These are phyloP conservation scores for Madurella mycetomatis DNA, from an alignment of 2,329 filamentous ascomycete species.

Conservation along the genomic window DNA sequence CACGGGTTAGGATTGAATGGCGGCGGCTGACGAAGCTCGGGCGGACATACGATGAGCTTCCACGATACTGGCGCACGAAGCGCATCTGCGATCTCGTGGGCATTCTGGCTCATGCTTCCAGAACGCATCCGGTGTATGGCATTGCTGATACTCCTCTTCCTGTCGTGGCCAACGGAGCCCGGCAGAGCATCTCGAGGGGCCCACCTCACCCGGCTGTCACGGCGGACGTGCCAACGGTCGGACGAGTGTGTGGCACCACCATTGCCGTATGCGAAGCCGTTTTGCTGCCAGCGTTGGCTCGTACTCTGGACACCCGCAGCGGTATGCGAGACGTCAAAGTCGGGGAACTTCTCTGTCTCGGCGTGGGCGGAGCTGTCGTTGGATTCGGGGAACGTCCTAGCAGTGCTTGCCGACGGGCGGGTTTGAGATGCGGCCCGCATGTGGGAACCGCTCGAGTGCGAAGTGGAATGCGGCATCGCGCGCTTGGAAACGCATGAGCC, in stretches of 20 bases:
- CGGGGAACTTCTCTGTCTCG: constrained; percentile 55
- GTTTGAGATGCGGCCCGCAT: constrained; percentile 34
- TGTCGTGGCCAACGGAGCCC: constrained; percentile 51
- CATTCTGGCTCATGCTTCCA: constrained; percentile 86
- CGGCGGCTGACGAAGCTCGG: constrained; percentile 1
- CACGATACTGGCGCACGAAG: constrained; percentile 86
- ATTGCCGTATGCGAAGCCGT: constrained; percentile 25
- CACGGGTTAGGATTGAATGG: constrained; percentile 25
- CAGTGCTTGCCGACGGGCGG: constrained; percentile 25
- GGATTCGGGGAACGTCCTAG: constrained; percentile 27
- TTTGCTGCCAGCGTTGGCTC: constrained; percentile 27
- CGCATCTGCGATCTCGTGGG: constrained; percentile 87
- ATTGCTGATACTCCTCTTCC: constrained; percentile 84
- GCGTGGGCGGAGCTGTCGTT: constrained; percentile 25
- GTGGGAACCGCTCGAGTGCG: constrained; percentile 24
- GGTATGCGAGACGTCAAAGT: constrained; percentile 41
- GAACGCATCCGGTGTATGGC: constrained; percentile 79
- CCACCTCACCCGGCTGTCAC: constrained; percentile 41
- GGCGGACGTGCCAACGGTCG: constrained; percentile 60
- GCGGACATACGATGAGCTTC: constrained; percentile 68
- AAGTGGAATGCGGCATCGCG: constrained; percentile 40
- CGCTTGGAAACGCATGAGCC: background rate
- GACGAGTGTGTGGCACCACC: constrained; percentile 16
- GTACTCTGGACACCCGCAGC: constrained; percentile 18
- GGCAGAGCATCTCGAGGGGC: constrained; percentile 20